Evolutionary conservation across 1,284 basidiomycete species (phyloP).

Genomic region (Cutaneotrichosporon sp.): DNA sequence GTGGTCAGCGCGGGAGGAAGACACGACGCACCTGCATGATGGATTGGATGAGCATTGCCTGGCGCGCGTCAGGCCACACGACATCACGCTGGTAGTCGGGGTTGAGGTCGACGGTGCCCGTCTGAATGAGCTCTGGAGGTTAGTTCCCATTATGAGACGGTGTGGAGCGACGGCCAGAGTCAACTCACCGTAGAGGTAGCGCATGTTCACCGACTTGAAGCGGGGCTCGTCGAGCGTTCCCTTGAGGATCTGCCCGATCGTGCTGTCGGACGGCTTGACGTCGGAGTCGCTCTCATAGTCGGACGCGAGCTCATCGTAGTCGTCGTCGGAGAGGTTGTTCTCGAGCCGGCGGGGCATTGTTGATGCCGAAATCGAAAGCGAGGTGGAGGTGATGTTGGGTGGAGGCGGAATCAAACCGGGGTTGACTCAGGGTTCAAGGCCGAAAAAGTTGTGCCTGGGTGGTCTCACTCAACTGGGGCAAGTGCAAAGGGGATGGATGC

Average conservation of each 20-base stretch:
- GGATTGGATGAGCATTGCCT: slow-evolving; percentile 38
- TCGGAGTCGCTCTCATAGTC: slow-evolving; percentile 33
- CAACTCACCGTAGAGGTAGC: slow-evolving; percentile 37
- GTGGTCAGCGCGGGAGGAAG: slow-evolving; percentile 16
- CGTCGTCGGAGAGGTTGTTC: slow-evolving; percentile 15
- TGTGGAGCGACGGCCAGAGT: too few species aligned
- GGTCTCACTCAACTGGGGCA: background rate
- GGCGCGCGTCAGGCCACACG: slow-evolving; percentile 44
- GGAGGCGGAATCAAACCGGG: too few species aligned
- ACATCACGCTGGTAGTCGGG: slow-evolving; percentile 51
- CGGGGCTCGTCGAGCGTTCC: slow-evolving; percentile 32
- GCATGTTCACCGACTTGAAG: slow-evolving; percentile 29
- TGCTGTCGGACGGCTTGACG: slow-evolving; percentile 17
- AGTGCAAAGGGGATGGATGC: too few species aligned
- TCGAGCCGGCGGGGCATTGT: background rate
- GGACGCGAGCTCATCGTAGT: slow-evolving; percentile 36
- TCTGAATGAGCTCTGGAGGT: slow-evolving; percentile 39
- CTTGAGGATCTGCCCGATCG: slow-evolving; percentile 20
- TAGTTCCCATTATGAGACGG: background rate
- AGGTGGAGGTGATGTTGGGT: too few species aligned
- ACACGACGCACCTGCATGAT: slow-evolving; percentile 35
- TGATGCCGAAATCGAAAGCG: background rate
- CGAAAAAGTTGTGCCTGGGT: background rate
- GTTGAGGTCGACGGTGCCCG: slow-evolving; percentile 38
- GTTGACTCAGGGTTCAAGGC: too few species aligned